Base-by-base conservation (phyloP, 139 green algal species). In the Spirogloea muscicola region DNA sequence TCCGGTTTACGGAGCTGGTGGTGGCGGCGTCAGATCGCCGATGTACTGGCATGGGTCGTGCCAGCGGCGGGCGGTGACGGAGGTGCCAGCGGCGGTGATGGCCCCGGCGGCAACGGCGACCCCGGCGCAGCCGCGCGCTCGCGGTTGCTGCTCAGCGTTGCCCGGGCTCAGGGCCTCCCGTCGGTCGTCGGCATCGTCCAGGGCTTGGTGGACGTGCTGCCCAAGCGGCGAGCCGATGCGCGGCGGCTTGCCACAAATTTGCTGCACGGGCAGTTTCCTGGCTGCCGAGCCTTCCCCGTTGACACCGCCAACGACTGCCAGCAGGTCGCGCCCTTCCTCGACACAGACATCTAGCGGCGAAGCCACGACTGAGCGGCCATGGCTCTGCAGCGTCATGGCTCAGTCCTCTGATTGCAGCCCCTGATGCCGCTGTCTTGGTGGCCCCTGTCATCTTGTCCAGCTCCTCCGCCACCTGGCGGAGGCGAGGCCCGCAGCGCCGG, bases 401-500 rank as follows among this genome's bases (percentile, higher is more conserved):
- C 46, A 31, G 21, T 21, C 21, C 21, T 31, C 21, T 55, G 46
- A 21, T 55, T 55, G 21, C 21, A 55, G 21, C 21, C 21, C 21
- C 21, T 55, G 46, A 31, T 21, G 46, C 21, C 21, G 21, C 21
- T 55, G 21, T 21, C 21, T 21, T 55, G 21, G 21, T 21, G 21
- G 21, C 21, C 21, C 46, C 46, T 21, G 21, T 64, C 16, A 39
- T 16, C 27, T 64, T 64, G 55, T 10, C 29, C 67, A 76, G 64
- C 6, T 72, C 40, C 40, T 79, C 4, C 70, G 70, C 64, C 63
- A 77, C 64, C 9, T 79, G 70, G 38, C 70, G 10, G 70, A 79
- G 40, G 63, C 65, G 6, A 31, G 63, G 6, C 40, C 64, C n/a
- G n/a, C 41, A 3, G 25, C 62, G 5, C 70, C 70, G 10, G 6